Base-by-base conservation (phyloP, 768 basidiomycete species). In the Kwoniella heveanensis region DNA sequence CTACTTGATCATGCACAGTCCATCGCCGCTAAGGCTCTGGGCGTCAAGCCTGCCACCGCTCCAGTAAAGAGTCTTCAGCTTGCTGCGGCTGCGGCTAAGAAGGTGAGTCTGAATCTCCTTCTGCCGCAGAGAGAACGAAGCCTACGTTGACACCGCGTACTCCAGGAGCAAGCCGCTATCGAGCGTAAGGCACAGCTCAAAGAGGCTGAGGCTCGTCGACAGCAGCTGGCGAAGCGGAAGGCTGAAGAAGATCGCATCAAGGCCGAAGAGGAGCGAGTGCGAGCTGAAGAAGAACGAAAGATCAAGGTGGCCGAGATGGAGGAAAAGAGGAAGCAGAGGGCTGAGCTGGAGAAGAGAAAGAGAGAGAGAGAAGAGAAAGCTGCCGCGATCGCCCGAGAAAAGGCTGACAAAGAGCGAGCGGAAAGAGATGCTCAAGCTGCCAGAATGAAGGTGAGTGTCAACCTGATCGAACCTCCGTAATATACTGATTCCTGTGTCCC, bases 121-220 rank as follows among this genome's bases (percentile, higher is more conserved):
- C n/a, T n/a, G n/a, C n/a, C 17, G 49, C 6, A 24, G 39, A 50
- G 22, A 6, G 25, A 19, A 9, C 21, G 9, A 27, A 13, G 8
- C 6, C 21, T 17, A 44, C 19, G 39, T 27, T 9, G 25, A 47
- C 46, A 25, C 26, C 9, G 19, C 21, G 50, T 6, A 10, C 15
- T 49, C 24, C 72, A 96, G 94, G 91, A 94, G 84, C 90, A 94
- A 83, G 90, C 90, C 68, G 90, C 91, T 74, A 84, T 85, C 32
- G 91, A 91, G 67, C 91, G 88, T 81, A 91, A 90, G 79, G 85
- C 84, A 1, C 81, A 84, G 12, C 83, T 88, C 26, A 80, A 89
- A 63, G 91, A 87, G 62, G 90, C 90, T 86, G 92, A 94, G 69
- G 84, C 84, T 50, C 84, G 91, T 48, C 87, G 91, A 22, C n/a